Conservation (phyloP, 2,329 filamentous ascomycete genomes). For the Colletotrichum sp. region DNA sequence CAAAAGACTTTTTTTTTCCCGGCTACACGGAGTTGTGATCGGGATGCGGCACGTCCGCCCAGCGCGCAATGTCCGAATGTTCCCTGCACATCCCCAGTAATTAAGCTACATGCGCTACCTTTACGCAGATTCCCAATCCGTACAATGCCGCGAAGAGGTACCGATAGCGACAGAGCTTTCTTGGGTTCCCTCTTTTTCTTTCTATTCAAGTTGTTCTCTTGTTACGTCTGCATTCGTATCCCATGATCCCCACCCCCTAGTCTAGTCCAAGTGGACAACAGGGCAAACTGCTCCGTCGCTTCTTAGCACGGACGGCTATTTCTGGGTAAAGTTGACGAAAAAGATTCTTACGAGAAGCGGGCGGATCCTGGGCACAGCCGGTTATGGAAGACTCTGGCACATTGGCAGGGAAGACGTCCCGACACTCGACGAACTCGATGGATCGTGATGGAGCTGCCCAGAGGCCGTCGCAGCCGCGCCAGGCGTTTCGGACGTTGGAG, state of each 20-base stretch:
- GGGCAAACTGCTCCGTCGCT: not conserved
- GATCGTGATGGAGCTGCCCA: not conserved
- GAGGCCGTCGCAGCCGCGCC: not conserved
- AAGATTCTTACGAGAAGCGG: not conserved
- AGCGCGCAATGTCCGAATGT: not conserved
- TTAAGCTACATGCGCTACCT: not conserved
- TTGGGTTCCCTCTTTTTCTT: not conserved
- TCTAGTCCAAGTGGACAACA: not conserved
- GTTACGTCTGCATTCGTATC: not conserved
- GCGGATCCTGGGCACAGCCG: not conserved
- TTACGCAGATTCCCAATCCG: not conserved
- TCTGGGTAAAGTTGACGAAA: not conserved
- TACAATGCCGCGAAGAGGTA: not conserved
- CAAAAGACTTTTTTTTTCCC: no score
- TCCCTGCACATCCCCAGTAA: not conserved
- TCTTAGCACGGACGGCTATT: conserved; percentile 1
- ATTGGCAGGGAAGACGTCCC: not conserved
- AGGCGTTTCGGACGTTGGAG: conserved; percentile 1
- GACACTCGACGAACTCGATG: not conserved
- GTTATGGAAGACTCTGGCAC: not conserved
- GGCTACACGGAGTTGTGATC: not conserved
- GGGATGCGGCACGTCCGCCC: not conserved
- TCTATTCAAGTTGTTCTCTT: not conserved
- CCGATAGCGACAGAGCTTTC: not conserved
- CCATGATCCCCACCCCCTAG: not conserved